Conservation (phyloP, 2,329 filamentous ascomycete genomes). For the Trichoderma atrobrunneum region DNA sequence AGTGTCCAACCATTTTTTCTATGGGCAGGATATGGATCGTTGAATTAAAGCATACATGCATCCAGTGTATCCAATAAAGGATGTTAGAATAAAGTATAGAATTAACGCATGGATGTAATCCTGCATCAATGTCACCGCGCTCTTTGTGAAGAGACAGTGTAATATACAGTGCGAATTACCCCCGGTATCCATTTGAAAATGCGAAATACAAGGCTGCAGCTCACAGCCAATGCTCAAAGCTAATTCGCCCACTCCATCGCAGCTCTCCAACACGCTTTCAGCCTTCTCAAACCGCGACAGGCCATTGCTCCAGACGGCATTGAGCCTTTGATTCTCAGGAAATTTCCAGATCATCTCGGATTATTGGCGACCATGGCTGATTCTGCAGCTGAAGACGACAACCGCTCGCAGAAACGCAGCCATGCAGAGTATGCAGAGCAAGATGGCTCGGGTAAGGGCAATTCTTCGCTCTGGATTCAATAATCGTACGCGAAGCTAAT, state of each 20-base stretch:
- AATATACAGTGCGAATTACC: not conserved
- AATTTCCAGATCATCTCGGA: not conserved
- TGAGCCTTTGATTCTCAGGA: not conserved
- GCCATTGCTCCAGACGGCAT: not conserved
- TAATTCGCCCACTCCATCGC: not conserved
- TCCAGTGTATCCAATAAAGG: not conserved
- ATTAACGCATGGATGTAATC: not conserved
- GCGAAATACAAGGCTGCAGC: conserved; percentile 5
- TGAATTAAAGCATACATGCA: rapidly evolving
- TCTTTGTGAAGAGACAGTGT: not conserved
- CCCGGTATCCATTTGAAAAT: not conserved
- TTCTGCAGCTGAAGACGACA: conserved; percentile 32
- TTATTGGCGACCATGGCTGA: conserved; percentile 22
- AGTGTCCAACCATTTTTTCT: not conserved
- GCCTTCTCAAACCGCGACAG: conserved; percentile 17
- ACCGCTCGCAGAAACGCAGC: conserved; percentile 46
- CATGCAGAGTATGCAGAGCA: conserved; percentile 53
- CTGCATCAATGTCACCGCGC: not conserved
- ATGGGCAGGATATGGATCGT: not conserved
- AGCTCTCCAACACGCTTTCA: not conserved
- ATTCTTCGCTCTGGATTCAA: not conserved
- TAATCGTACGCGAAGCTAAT: not conserved
- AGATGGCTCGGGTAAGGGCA: conserved; percentile 41
- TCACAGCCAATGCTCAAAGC: not conserved
- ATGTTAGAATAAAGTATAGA: not conserved